Percentiles rank a stretch among this genome's conserved stretches.
These are phyloP conservation scores for Ceratocystis variospora DNA, from an alignment of 2,329 filamentous ascomycete species.

Conservation along the genomic window DNA sequence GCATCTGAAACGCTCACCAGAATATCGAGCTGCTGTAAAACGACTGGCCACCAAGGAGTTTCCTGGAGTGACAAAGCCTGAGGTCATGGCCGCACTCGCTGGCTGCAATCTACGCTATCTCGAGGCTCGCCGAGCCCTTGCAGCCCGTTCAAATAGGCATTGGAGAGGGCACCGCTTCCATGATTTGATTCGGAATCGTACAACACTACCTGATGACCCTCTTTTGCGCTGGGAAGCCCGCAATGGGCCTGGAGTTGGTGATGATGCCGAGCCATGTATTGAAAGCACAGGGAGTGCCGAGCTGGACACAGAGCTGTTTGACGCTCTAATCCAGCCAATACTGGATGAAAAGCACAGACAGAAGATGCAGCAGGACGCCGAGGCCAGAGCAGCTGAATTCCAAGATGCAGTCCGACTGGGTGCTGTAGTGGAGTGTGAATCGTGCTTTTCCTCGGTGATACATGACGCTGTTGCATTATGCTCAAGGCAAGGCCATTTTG, in stretches of 20 bases:
- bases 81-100: background rate
- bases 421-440: constrained; percentile 40
- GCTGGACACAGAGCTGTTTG: constrained; percentile 48
- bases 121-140: constrained; percentile 31
- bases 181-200: background rate
- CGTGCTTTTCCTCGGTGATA: background rate
- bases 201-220: background rate
- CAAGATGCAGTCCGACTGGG: constrained; percentile 31
- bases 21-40: background rate
- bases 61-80: background rate
- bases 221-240: background rate
- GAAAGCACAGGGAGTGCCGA: constrained; percentile 52
- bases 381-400: constrained; percentile 43
- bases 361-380: constrained; percentile 45
- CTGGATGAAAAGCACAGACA: constrained; percentile 30
- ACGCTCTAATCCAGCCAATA: constrained; percentile 41
- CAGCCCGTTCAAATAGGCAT: background rate
- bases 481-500: constrained; percentile 46
- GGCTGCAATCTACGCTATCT: background rate
- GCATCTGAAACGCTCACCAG: background rate
- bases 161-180: background rate
- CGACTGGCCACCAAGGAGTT: background rate
- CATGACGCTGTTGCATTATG: background rate
- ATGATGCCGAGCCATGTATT: constrained; percentile 26
- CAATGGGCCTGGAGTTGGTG: background rate